phyloP scores from a whole-genome alignment of 441 rosid species.

The Adansonia rubrostipa region DNA sequence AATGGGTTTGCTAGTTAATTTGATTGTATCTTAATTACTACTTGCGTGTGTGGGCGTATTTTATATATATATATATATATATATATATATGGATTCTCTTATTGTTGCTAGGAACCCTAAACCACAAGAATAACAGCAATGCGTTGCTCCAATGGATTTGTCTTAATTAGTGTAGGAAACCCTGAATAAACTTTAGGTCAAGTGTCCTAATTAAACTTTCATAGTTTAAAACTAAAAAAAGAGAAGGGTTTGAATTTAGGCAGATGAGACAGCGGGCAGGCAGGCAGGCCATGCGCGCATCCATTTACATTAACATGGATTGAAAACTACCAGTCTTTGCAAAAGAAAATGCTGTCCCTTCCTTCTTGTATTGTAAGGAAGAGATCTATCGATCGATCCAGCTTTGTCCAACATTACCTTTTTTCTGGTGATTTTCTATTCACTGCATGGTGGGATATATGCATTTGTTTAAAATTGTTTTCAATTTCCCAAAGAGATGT shows the following conservation, averaged over 20 bases:
- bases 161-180: not conserved
- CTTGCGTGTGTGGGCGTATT: too few species aligned
- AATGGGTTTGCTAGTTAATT: too few species aligned
- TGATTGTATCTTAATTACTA: too few species aligned
- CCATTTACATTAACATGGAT: not conserved
- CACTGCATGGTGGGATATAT: not conserved
- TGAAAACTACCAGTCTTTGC: not conserved
- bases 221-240: not conserved
- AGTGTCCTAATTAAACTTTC: not conserved
- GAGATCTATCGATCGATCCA: too few species aligned
- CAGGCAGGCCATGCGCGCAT: not conserved
- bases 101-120: too few species aligned
- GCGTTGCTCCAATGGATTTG: not conserved
- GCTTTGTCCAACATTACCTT: constrained; percentile 12
- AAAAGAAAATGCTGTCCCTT: constrained; percentile 10
- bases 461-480: not conserved
- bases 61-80: too few species aligned
- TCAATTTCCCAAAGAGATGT: not conserved
- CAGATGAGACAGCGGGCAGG: not conserved
- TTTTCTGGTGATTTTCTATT: not conserved
- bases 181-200: not conserved
- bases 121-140: not conserved
- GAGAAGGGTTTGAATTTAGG: not conserved
- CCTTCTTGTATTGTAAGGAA: not conserved
- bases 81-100: too few species aligned